Percentiles rank a stretch among this genome's conserved stretches.
phyloP scores from a whole-genome alignment of 2,329 filamentous ascomycete genomes.

The Xylariaceae sp. region DNA sequence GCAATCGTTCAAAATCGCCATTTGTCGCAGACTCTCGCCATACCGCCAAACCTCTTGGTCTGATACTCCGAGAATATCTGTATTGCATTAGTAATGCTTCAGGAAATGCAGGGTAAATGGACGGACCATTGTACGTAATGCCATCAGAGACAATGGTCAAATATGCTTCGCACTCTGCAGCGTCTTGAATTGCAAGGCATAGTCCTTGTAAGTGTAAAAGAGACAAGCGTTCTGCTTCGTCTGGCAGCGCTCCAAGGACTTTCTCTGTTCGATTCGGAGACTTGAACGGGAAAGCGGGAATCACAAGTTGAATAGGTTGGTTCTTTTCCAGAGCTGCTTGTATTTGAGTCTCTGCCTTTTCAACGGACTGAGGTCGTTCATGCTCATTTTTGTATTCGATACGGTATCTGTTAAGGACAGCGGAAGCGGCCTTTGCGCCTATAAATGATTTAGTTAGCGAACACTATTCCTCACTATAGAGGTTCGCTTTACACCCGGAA shows the following conservation, averaged over 20 bases:
- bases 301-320: slow-evolving; percentile 13
- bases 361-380: slow-evolving; percentile 12
- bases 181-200: slow-evolving; percentile 15
- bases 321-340: slow-evolving; percentile 9
- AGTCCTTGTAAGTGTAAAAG: slow-evolving; percentile 16
- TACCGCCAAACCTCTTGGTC: slow-evolving; percentile 18
- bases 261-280: slow-evolving; percentile 18
- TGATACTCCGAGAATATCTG: slow-evolving; percentile 16
- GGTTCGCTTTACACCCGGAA: no score
- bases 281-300: slow-evolving; percentile 19
- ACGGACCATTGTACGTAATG: slow-evolving; percentile 16
- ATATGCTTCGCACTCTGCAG: slow-evolving; percentile 4
- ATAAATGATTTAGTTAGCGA: slow-evolving; percentile 3
- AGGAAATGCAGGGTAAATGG: background rate
- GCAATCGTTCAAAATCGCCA: slow-evolving; percentile 13
- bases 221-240: slow-evolving; percentile 17
- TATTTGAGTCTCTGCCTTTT: slow-evolving; percentile 9
- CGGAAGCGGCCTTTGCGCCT: slow-evolving; percentile 8
- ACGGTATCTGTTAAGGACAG: slow-evolving; percentile 15
- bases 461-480: no score
- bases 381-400: slow-evolving; percentile 18
- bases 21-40: slow-evolving; percentile 8
- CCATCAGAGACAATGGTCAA: slow-evolving; percentile 18
- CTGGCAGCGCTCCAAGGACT: slow-evolving; percentile 14
- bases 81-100: background rate